Conservation (phyloP, 805 yeast genomes). For the Zygoascus ofunaensis region DNA sequence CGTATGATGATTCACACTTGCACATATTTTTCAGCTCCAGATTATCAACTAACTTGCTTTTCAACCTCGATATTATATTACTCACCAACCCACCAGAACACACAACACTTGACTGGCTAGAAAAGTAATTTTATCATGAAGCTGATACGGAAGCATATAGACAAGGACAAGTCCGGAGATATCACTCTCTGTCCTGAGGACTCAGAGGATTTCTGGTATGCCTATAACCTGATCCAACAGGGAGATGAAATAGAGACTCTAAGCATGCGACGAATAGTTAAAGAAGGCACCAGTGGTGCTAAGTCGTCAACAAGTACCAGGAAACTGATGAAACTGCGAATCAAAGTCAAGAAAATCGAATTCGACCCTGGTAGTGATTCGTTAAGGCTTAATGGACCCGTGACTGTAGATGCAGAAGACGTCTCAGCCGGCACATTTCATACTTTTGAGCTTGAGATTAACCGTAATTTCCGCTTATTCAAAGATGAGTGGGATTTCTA, state of each 20-base stretch:
- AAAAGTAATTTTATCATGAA: constrained; percentile 50
- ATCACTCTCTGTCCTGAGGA: constrained; percentile 73
- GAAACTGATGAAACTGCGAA: constrained; percentile 50
- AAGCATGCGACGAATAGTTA: constrained; percentile 54
- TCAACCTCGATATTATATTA: not conserved
- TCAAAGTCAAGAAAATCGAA: constrained; percentile 60
- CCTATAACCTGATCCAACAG: constrained; percentile 68
- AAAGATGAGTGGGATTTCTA: constrained; percentile 78
- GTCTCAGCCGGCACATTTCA: constrained; percentile 83
- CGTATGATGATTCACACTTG: no score
- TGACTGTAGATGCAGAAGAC: constrained; percentile 52
- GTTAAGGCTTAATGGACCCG: constrained; percentile 75
- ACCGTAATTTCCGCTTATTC: constrained; percentile 55
- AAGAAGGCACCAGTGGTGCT: constrained; percentile 31
- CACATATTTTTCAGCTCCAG: no score
- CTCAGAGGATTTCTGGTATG: constrained; percentile 82
- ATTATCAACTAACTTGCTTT: no score
- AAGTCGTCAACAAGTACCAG: constrained; percentile 33
- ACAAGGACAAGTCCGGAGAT: constrained; percentile 54
- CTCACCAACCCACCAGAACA: not conserved
- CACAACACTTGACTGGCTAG: no score
- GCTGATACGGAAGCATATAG: constrained; percentile 40
- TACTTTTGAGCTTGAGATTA: constrained; percentile 70
- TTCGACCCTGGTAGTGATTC: constrained; percentile 70
- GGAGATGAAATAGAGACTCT: constrained; percentile 66